Base-by-base conservation (phyloP, 1,284 basidiomycete genomes). In the Boletus smithii region DNA sequence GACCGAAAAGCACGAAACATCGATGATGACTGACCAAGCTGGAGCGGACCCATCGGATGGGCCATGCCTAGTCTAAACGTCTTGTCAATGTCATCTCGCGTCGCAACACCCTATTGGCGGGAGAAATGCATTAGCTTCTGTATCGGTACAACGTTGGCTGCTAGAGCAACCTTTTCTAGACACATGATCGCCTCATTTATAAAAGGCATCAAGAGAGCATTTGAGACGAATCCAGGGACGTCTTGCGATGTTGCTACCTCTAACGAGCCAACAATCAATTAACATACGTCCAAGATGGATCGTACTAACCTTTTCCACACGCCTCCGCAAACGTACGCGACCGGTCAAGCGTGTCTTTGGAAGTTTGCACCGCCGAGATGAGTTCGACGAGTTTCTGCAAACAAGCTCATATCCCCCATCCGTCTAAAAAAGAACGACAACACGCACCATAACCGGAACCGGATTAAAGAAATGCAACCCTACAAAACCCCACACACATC, bases 381-480 rank as follows among this genome's bases (percentile, higher is more conserved):
- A 97, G 73, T 67, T 97, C 95, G 18, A 93, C 90, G 5, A 95
- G 73, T 83, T 88, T 89, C 91, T 94, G 68, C 14, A 33, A 43
- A 23, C 33, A 20, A 20, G 17, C 11, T 40, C 40, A 24, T 22
- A 5, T 22, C 18, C 24, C 23, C 2, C 9, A 17, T 20, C 18
- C 17, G 17, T 26, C 31, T 7, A 16, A 8, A 22, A 14, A 17
- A 17, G 24, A n/a, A 16, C 23, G n/a, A 20, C 9, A 5, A 16
- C 18, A 61, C 76, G 49, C 58, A 87, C 88, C 92, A 97, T 97
- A 32, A 94, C 88, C 5, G 91, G 91, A 3, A 95, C 92, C 4
- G 94, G 94, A 65, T 97, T 97, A 74, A 97, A 97, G 73, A 95
- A 97, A 69, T 97, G 94, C 35, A 95, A 72, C 11, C 92, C 88